A percentile compares a stretch with the other conserved stretches of the same genome.
These are phyloP conservation scores for Cicer bijugum DNA, from an alignment of 306 rosid genomes.

Conservation along the genomic window DNA sequence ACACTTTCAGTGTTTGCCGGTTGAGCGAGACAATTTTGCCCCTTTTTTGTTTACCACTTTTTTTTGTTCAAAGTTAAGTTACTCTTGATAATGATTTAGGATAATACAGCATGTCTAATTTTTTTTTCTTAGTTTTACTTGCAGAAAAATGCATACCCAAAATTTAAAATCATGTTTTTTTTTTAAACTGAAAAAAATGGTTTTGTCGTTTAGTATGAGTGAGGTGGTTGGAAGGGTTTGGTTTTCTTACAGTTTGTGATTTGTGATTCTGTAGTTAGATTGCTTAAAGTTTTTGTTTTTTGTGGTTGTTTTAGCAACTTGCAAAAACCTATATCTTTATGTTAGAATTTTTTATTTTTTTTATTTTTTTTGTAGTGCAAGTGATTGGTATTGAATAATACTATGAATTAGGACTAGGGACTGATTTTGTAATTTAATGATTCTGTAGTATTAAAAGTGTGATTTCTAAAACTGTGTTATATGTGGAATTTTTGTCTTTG, in stretches of 20 bases:
- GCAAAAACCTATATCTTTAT: not conserved
- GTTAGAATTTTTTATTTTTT: not conserved
- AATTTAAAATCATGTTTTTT: not conserved
- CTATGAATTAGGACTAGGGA: conserved; percentile 9
- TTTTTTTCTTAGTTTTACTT: not conserved
- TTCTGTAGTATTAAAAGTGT: conserved; percentile 31
- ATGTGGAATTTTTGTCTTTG: not conserved
- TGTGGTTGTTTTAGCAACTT: not conserved
- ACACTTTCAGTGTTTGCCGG: too few species aligned
- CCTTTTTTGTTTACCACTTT: not conserved
- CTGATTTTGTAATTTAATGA: conserved; percentile 19
- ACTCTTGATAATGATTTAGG: not conserved
- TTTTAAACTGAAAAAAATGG: not conserved
- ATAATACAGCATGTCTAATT: not conserved
- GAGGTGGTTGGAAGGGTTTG: not conserved
- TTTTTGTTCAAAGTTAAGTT: not conserved
- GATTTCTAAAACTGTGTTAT: not conserved
- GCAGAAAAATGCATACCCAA: not conserved
- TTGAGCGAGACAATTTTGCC: not conserved
- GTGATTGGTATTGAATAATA: conserved; percentile 19
- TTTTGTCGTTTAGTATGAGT: not conserved
- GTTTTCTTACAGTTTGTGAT: not conserved
- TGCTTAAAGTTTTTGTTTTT: not conserved
- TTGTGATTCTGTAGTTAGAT: conserved; percentile 39
- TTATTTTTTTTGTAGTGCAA: not conserved